Evolutionary conservation across 148 eudicot genomes (phyloP), one percentile per base, ranked within the genome.

Genomic region (Salicornia ramosissima): DNA sequence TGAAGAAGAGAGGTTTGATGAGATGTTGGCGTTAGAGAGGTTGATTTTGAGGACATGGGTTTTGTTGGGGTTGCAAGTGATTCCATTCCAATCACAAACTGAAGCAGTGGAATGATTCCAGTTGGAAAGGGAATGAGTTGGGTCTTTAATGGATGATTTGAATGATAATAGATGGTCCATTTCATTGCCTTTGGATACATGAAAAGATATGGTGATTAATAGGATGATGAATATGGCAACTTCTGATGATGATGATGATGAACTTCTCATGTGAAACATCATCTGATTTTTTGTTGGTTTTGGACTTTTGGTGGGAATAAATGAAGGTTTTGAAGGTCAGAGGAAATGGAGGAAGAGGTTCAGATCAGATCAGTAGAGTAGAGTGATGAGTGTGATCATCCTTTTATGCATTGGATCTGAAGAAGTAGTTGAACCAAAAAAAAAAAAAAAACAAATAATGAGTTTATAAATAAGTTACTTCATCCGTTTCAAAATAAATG

Each of bases 51-150:
- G 30, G 45, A 92, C 85, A 63, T 80, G 85, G 18, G 88, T 78
- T 0, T 77, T 68, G 33, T 69, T 55, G 19, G 81, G 71, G 22
- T 68, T 22, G 61, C 97, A 92, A 13, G 81, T 54, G 56, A 92
- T 69, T 31, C 97, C 96, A 34, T 69, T 64, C 93, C 93, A 92
- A 10, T 72, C 56, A 65, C 97, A 92, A 50, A 72, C 69, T 14
- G 87, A 40, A 25, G 67, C n/a, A n/a, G n/a, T 73, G 52, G 90
- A 84, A 64, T 71, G 25, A 72, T 82, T 77, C 97, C 97, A 92
- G 76, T 40, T 85, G 45, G 83, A 74, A 74, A 92, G 91, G 39
- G 81, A 74, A n/a, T 73, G 39, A 8, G 80, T 75, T 33, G 89
- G 96, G 83, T 92, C 96, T 43, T 70, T 68, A 24, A 83, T 33